Conservation (phyloP, 371 early-diverging fungal species). For the Rhizomucor miehei region DNA sequence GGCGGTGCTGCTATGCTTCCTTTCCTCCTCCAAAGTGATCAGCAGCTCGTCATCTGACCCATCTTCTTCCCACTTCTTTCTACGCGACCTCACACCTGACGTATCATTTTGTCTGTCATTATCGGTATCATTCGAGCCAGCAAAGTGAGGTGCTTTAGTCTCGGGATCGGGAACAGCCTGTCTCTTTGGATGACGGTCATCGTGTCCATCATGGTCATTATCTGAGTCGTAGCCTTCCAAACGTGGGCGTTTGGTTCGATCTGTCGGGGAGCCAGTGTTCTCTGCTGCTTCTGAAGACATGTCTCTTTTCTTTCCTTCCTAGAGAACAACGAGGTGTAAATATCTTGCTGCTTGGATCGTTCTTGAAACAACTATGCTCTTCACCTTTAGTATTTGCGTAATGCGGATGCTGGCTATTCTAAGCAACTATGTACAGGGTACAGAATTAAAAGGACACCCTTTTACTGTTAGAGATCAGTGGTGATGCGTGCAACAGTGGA, state of each 20-base stretch:
- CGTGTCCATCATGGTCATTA: slow-evolving; percentile 32
- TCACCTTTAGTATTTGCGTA: no score
- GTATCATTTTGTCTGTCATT: slow-evolving; percentile 9
- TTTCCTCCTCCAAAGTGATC: slow-evolving; percentile 13
- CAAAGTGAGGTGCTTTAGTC: slow-evolving; percentile 49
- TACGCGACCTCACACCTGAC: slow-evolving; percentile 6
- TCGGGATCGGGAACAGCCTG: slow-evolving; percentile 49
- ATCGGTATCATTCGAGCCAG: slow-evolving; percentile 18
- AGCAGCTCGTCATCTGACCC: slow-evolving; percentile 18
- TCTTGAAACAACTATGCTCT: no score
- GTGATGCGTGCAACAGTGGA: no score
- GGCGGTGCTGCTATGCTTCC: not conserved
- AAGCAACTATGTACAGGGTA: no score
- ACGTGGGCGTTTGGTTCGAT: slow-evolving; percentile 47
- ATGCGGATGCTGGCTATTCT: no score
- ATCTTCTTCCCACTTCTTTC: slow-evolving; percentile 24
- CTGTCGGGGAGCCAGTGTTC: slow-evolving; percentile 31
- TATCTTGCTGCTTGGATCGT: no score
- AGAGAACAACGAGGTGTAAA: no score
- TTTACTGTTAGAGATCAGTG: no score
- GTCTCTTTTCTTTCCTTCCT: no score
- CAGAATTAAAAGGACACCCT: no score
- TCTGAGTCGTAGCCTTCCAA: slow-evolving; percentile 40
- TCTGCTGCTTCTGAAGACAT: slow-evolving; percentile 4
- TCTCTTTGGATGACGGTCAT: slow-evolving; percentile 45